Percentiles rank a stretch among this genome's conserved stretches.
These are phyloP conservation scores for Penicillium simplicissimum DNA, from an alignment of 495 filamentous ascomycete genomes.

Conservation along the genomic window DNA sequence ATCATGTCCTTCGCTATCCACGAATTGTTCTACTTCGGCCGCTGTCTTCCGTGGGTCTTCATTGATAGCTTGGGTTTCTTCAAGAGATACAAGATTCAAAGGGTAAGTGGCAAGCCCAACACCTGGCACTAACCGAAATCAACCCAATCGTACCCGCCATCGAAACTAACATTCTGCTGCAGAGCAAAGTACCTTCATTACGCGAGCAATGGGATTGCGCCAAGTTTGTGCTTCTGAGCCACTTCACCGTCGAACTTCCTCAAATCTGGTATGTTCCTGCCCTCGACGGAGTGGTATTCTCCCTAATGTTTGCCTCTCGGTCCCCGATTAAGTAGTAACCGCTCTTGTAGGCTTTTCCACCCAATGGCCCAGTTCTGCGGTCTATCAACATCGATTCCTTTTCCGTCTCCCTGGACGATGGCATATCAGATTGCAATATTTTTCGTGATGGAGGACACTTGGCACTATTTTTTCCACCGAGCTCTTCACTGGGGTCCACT, in stretches of 20 bases:
- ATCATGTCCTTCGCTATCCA: constrained; percentile 98
- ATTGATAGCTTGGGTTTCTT: constrained; percentile 85
- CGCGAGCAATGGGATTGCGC: constrained; percentile 95
- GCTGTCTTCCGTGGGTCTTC: constrained; percentile 89
- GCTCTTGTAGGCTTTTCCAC: constrained; percentile 70
- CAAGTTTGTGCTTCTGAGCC: constrained; percentile 82
- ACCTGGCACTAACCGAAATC: too few species aligned
- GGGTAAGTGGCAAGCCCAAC: constrained; percentile 50
- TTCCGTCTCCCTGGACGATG: constrained; percentile 82
- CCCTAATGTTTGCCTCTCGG: too few species aligned
- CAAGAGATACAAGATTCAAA: constrained; percentile 92
- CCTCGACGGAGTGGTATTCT: too few species aligned
- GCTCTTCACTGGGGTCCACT: constrained; percentile 93
- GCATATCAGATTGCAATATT: constrained; percentile 90
- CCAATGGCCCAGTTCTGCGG: constrained; percentile 95
- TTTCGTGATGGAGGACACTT: constrained; percentile 94
- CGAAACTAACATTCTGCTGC: background rate
- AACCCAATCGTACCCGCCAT: too few species aligned
- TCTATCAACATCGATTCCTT: constrained; percentile 84
- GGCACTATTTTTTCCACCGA: constrained; percentile 98
- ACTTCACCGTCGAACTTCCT: constrained; percentile 95
- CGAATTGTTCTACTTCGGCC: constrained; percentile 90
- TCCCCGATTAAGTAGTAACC: too few species aligned
- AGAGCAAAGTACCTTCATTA: constrained; percentile 90
- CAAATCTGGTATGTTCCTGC: constrained; percentile 76